These are phyloP conservation scores for Candida montana DNA, from an alignment of 805 yeast species.

Conservation along the genomic window DNA sequence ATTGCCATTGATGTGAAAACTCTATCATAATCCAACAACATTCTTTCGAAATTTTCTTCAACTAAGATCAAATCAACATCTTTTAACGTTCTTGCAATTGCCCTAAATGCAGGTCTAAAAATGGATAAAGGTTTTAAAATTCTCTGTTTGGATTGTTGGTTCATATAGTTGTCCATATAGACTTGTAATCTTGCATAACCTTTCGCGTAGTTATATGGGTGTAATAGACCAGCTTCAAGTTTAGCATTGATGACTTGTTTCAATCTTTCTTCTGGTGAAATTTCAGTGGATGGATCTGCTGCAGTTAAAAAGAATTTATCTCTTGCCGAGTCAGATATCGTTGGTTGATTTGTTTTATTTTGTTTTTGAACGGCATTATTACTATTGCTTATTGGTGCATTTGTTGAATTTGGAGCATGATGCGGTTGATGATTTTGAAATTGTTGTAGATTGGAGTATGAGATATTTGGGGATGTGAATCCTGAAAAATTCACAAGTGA, in stretches of 20 bases:
- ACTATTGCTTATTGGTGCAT: conserved; percentile 8
- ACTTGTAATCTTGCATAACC: conserved; percentile 87
- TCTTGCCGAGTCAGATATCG: conserved; percentile 62
- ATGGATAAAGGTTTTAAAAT: conserved; percentile 80
- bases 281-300: conserved; percentile 93
- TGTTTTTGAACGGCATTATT: conserved; percentile 7
- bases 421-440: conserved; percentile 12
- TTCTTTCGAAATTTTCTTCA: conserved; percentile 90
- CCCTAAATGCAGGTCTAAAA: conserved; percentile 89
- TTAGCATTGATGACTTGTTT: conserved; percentile 94
- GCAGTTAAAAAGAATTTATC: conserved; percentile 94
- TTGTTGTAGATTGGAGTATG: conserved; percentile 13
- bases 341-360: conserved; percentile 1
- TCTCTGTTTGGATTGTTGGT: conserved; percentile 72
- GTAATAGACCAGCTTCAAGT: conserved; percentile 84
- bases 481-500: conserved; percentile 20
- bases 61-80: conserved; percentile 89
- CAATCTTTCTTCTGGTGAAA: conserved; percentile 88
- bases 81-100: conserved; percentile 82
- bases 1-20: conserved; percentile 97
- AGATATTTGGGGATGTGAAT: conserved; percentile 21
- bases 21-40: conserved; percentile 88
- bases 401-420: conserved; percentile 6
- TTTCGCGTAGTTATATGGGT: conserved; percentile 89
- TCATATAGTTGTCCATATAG: conserved; percentile 93